Percentiles rank a stretch among this genome's conserved stretches.
Conservation (phyloP, 2,329 filamentous ascomycete species). For the Fusarium dimerum region DNA sequence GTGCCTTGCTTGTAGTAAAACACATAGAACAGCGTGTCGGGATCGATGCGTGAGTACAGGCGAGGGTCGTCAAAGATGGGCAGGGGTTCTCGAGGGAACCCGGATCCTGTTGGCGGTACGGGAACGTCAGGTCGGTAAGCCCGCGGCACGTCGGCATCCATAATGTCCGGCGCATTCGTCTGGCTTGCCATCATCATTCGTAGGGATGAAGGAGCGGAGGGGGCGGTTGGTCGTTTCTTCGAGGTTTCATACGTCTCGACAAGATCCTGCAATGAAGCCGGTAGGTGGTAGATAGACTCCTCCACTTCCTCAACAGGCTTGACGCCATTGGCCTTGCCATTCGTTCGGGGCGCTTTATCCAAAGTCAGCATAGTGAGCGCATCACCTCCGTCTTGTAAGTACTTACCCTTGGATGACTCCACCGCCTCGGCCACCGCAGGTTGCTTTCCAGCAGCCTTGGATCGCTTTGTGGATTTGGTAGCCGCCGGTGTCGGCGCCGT, state of each 20-base stretch:
- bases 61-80: slow-evolving; percentile 88
- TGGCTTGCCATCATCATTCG: slow-evolving; percentile 77
- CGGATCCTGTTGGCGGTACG: slow-evolving; percentile 71
- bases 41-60: slow-evolving; percentile 86
- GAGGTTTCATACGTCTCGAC: slow-evolving; percentile 88
- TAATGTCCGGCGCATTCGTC: slow-evolving; percentile 69
- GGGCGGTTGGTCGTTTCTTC: slow-evolving; percentile 66
- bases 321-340: slow-evolving; percentile 54
- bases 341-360: slow-evolving; percentile 44
- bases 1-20: slow-evolving; percentile 99
- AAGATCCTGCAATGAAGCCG: slow-evolving; percentile 83
- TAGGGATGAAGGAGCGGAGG: slow-evolving; percentile 66
- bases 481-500: slow-evolving; percentile 30
- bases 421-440: slow-evolving; percentile 42
- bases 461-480: slow-evolving; percentile 38
- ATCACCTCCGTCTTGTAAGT: neutral
- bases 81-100: slow-evolving; percentile 92
- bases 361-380: slow-evolving; percentile 8
- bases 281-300: slow-evolving; percentile 91
- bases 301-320: slow-evolving; percentile 55
- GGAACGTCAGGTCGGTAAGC: slow-evolving; percentile 83
- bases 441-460: slow-evolving; percentile 48
- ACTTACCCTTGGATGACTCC: slow-evolving; percentile 48
- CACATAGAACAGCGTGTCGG: slow-evolving; percentile 95
- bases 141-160: slow-evolving; percentile 79